Evolutionary conservation across 2,329 filamentous ascomycete species (phyloP).

Genomic region (Beauveria sp.): DNA sequence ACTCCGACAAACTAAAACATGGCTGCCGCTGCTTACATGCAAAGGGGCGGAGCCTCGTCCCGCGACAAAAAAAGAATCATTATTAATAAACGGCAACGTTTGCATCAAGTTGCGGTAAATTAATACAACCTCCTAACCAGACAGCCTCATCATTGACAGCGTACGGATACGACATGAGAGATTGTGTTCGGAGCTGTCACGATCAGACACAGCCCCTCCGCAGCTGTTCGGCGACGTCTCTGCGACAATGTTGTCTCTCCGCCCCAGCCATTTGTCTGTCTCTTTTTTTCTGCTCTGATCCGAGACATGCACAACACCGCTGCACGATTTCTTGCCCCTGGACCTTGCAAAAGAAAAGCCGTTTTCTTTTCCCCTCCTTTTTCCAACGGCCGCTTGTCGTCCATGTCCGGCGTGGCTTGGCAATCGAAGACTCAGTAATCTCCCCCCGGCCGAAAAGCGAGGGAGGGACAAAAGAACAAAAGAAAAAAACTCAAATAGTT

Average conservation of each 20-base stretch:
- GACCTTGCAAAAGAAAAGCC: background rate
- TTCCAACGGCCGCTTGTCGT: no score
- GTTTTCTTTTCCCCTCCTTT: background rate
- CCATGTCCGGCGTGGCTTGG: background rate
- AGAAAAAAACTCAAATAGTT: background rate
- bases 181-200: background rate
- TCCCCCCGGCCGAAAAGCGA: background rate
- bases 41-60: background rate
- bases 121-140: no score
- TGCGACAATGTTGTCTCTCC: conserved; percentile 6
- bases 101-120: no score
- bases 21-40: background rate
- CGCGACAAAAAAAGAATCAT: background rate
- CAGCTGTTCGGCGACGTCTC: background rate
- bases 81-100: no score
- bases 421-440: background rate
- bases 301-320: background rate
- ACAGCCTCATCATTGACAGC: no score
- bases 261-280: background rate
- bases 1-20: background rate
- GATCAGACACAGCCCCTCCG: background rate
- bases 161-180: no score
- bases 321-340: no score
- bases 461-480: background rate
- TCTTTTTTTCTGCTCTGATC: background rate